phyloP scores from a whole-genome alignment of 2,329 filamentous ascomycete genomes.

The Aspergillus neoniger region DNA sequence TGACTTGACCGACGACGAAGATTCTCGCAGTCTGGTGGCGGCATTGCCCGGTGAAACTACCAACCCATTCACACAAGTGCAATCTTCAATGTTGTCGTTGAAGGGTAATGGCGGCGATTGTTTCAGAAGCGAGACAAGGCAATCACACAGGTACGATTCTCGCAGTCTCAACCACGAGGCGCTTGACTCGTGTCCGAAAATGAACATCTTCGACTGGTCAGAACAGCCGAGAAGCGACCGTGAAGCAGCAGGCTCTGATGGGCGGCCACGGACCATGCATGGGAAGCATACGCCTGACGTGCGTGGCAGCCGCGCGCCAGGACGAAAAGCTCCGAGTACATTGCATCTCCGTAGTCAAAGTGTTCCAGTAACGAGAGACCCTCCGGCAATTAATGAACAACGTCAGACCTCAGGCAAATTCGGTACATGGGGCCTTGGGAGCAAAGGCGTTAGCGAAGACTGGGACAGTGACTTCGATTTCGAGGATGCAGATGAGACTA shows the following conservation, averaged over 20 bases:
- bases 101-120: conserved; percentile 6
- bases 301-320: conserved; percentile 58
- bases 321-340: conserved; percentile 59
- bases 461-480: conserved; percentile 72
- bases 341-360: conserved; percentile 67
- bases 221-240: conserved; percentile 59
- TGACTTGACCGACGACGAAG: conserved; percentile 29
- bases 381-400: conserved; percentile 51
- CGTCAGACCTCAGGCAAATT: conserved; percentile 59
- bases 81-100: conserved; percentile 10
- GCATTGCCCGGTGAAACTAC: conserved; percentile 29
- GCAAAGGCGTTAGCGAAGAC: conserved; percentile 66
- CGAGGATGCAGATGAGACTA: conserved; percentile 52
- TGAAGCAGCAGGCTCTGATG: conserved; percentile 54
- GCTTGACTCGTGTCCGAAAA: conserved; percentile 48
- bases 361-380: conserved; percentile 60
- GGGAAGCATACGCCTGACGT: conserved; percentile 61
- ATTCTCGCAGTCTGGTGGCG: conserved; percentile 32
- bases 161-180: conserved; percentile 19
- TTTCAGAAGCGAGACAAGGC: conserved; percentile 8
- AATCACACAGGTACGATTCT: conserved; percentile 17
- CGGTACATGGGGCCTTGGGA: conserved; percentile 67
- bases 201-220: conserved; percentile 66
- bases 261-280: conserved; percentile 63
- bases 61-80: conserved; percentile 9